phyloP scores from a whole-genome alignment of 2,329 filamentous ascomycete genomes.

The Hypoxylon sp. region DNA sequence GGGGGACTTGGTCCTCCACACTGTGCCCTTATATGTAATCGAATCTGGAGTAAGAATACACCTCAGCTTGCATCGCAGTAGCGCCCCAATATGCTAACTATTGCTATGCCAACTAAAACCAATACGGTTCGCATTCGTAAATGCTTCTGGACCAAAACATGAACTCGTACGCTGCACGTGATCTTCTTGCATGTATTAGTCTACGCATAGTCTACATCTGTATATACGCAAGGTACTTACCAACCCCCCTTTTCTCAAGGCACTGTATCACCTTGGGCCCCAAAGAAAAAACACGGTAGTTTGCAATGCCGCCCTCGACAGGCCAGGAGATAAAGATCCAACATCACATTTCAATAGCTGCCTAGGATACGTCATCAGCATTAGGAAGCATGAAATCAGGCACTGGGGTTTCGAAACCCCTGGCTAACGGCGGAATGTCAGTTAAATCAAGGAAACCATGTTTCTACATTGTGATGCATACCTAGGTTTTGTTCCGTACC shows the following conservation, averaged over 20 bases:
- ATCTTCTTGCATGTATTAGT: slow-evolving; percentile 33
- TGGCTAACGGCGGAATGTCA: slow-evolving; percentile 28
- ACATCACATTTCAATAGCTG: neutral
- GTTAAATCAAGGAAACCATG: slow-evolving; percentile 28
- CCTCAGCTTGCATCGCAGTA: slow-evolving; percentile 47
- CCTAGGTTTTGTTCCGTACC: slow-evolving; percentile 31
- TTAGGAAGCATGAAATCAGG: slow-evolving; percentile 23
- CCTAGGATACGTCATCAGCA: slow-evolving; percentile 34
- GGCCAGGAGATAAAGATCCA: neutral
- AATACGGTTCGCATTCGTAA: slow-evolving; percentile 22
- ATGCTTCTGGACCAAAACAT: slow-evolving; percentile 21
- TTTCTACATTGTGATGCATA: slow-evolving; percentile 25
- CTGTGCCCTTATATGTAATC: slow-evolving; percentile 26
- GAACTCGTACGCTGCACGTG: slow-evolving; percentile 35
- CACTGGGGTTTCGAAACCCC: slow-evolving; percentile 18
- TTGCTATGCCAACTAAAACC: slow-evolving; percentile 34
- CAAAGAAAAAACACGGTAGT: slow-evolving; percentile 27
- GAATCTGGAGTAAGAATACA: slow-evolving; percentile 34
- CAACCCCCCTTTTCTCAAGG: slow-evolving; percentile 20
- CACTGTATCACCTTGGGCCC: slow-evolving; percentile 43
- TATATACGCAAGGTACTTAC: slow-evolving; percentile 12
- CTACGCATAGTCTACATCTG: slow-evolving; percentile 19
- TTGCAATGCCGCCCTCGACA: slow-evolving; percentile 11
- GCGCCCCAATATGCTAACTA: slow-evolving; percentile 27
- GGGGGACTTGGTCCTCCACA: slow-evolving; percentile 29